Base-by-base conservation (phyloP, 2,329 filamentous ascomycete genomes). In the Fusarium sp. region DNA sequence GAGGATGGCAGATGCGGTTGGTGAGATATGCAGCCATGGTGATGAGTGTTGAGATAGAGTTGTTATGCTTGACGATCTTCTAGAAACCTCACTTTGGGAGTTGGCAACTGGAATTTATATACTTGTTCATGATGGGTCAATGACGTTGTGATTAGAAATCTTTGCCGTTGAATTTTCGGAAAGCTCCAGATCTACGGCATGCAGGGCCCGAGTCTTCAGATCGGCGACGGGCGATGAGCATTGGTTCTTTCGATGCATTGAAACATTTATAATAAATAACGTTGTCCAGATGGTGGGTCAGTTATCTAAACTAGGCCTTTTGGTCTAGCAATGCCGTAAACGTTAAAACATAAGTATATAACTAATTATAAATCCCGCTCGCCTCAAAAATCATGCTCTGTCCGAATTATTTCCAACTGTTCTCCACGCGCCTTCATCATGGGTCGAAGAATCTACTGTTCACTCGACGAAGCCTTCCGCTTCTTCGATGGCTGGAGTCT, bases 401-500 rank as follows among this genome's bases (percentile, higher is more conserved):
- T 39, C 62, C 64, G 44, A 70, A 61, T 47, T 30, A 24, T 55
- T 22, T 56, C 28, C 58, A 51, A 33, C 31, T 26, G 3, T 20
- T 54, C 33, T 24, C 31, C 60, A 51, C 48, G 15, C 38, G 45
- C 20, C 8, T 41, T 28, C n/a, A 67, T 78, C 64, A 77, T 41
- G 66, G 38, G n/a, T 74, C 75, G 33, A 70, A 61, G n/a, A 82
- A 56, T 61, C 64, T 78, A 67, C 78, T 80, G 74, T 81, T 83
- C 30, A 79, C 75, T 58, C 78, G 79, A 50, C 82, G 77, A 36
- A 78, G 66, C 44, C 82, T 77, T 41, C 82, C 80, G 39, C 82
- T 84, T 54, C 83, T 76, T 33, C 82, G 77, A 31, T 79, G 65
- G 16, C 65, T 61, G 6, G 63, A 70, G 30, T 80, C 78, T 44